Evolutionary conservation across 495 filamentous ascomycete species (phyloP), one percentile per base, ranked within the genome.

Genomic region (Xylaria venustula): DNA sequence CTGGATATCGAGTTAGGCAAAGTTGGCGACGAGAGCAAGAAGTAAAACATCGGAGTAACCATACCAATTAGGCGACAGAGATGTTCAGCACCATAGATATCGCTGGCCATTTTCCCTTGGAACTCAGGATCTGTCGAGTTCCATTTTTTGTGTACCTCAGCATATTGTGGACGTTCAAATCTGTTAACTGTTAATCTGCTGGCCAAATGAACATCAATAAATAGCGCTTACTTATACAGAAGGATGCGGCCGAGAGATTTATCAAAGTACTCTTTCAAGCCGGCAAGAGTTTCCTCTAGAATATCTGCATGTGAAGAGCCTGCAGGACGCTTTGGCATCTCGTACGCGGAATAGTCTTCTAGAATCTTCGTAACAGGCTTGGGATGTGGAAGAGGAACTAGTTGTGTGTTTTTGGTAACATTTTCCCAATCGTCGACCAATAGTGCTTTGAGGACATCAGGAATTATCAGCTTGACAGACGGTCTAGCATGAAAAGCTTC

Each of bases 341-440:
- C 88, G 47, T 85, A 81, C 2, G 81, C 81, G 32, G 86, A 76
- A 70, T 95, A 98, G 59, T 90, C 88, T 34, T 90, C 80, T 6
- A 98, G 75, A 61, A 98, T 93, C 57, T 86, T 73, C 58, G 84
- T 83, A 54, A 93, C 90, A 1, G 91, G 87, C 50, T 86, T 81
- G 22, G 81, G 77, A n/a, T 89, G 84, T 0, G 94, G 94, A 9
- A 98, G 80, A 0, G 87, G 85, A 15, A 97, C 90, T 2, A 97
- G 86, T 66, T 90, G 88, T 62, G 88, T 84, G 68, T 93, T 91
- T 80, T 98, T 98, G 49, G 94, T 98, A 50, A 97, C 85, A 65
- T 96, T 95, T 75, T 98, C 94, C 94, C 94, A 98, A 76, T 98
- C 94, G 67, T 98, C 94, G 40, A 98, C 94, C 3, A 98, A 86